These are phyloP conservation scores for Heliocybe sulcata DNA, from an alignment of 1,284 basidiomycete species.

Conservation along the genomic window DNA sequence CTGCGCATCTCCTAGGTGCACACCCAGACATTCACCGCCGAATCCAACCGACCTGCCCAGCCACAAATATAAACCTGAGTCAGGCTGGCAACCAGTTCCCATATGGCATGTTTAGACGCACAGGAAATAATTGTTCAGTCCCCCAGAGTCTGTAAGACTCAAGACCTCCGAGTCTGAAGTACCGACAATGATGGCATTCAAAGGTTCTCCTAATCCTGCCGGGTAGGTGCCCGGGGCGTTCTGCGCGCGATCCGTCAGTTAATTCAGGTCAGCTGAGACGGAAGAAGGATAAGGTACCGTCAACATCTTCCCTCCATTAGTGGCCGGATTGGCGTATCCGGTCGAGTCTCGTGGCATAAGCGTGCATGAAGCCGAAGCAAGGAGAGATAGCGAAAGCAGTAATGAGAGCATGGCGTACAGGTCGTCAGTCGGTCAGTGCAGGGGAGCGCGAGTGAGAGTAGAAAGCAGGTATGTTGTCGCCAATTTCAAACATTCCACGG, in stretches of 20 bases:
- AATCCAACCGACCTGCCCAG: constrained; percentile 47
- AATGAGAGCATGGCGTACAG: neutral
- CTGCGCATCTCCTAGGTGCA: constrained; percentile 68
- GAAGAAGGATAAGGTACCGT: constrained; percentile 26
- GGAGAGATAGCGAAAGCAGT: neutral
- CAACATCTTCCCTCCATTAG: constrained; percentile 36
- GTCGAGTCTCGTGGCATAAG: neutral
- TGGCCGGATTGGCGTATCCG: constrained; percentile 38
- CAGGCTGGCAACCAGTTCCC: too few relatives aligned
- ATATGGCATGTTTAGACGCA: constrained; percentile 21
- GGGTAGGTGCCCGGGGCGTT: constrained; percentile 60
- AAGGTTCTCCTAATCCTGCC: constrained; percentile 77
- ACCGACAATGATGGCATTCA: constrained; percentile 84
- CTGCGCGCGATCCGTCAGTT: constrained; percentile 20
- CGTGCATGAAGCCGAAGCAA: neutral
- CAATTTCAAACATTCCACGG: neutral
- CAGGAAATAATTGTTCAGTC: constrained; percentile 76
- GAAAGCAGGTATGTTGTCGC: neutral
- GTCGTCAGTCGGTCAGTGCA: neutral
- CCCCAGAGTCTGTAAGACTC: constrained; percentile 56
- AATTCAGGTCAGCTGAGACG: neutral
- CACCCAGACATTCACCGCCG: constrained; percentile 80
- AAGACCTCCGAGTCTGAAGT: constrained; percentile 73
- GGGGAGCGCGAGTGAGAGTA: neutral
- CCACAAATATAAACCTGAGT: neutral